These are phyloP conservation scores for Neurospora sp. DNA, from an alignment of 495 filamentous ascomycete species.

Conservation along the genomic window DNA sequence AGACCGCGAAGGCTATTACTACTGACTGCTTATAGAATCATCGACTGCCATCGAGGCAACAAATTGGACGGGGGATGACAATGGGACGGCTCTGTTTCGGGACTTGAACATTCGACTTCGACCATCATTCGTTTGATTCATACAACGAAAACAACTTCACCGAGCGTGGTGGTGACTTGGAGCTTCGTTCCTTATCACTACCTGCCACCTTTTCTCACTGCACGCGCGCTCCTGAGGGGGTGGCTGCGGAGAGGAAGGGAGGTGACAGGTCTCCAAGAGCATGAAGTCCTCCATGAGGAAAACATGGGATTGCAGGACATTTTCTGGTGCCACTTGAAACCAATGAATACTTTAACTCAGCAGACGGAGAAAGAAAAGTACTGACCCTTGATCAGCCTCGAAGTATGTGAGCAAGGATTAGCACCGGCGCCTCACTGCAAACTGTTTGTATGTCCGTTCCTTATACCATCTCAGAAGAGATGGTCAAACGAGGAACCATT, in stretches of 20 bases:
- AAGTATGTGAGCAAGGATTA: no score
- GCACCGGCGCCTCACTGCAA: no score
- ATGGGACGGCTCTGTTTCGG: not conserved
- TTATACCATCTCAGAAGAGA: no score
- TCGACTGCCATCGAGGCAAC: not conserved
- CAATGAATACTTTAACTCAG: no score
- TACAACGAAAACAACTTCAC: not conserved
- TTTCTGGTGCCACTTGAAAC: no score
- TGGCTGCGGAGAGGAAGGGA: not conserved
- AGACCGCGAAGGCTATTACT: not conserved
- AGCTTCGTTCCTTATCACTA: not conserved
- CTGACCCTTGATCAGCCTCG: no score
- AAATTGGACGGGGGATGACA: not conserved
- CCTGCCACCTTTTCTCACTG: not conserved
- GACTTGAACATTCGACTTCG: not conserved
- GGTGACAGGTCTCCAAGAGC: not conserved
- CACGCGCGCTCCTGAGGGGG: not conserved
- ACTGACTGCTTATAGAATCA: constrained; percentile 1
- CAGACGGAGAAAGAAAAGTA: no score
- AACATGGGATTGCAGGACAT: no score
- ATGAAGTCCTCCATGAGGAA: no score
- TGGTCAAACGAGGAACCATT: no score
- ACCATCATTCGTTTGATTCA: not conserved
- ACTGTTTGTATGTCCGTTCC: no score
- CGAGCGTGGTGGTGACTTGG: not conserved